Evolutionary conservation across 2,329 filamentous ascomycete genomes (phyloP).

Genomic region (Pseudomassariella vexata): DNA sequence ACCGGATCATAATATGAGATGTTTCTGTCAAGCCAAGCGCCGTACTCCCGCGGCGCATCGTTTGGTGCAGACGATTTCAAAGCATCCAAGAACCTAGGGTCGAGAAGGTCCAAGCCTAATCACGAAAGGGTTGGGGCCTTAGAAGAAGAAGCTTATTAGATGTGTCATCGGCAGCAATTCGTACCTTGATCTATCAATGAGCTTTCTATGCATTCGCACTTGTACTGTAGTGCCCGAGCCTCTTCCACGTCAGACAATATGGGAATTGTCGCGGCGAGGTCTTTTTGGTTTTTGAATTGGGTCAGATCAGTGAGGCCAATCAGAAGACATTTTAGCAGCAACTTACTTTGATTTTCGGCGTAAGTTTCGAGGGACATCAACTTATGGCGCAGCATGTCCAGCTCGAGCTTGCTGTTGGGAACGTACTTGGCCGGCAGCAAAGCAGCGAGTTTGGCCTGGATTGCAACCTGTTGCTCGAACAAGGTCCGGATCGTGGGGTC

Average conservation of each 20-base stretch:
- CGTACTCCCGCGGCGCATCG: constrained; percentile 41
- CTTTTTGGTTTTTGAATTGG: constrained; percentile 19
- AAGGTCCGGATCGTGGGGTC: constrained; percentile 39
- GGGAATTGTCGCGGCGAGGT: constrained; percentile 32
- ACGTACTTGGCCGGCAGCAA: constrained; percentile 42
- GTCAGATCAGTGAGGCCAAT: constrained; percentile 15
- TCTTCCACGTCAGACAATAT: constrained; percentile 49
- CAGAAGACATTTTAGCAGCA: constrained; percentile 8
- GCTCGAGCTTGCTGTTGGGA: constrained; percentile 41
- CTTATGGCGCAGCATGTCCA: constrained; percentile 52
- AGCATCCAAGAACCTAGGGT: constrained; percentile 31
- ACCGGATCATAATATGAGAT: constrained; percentile 42
- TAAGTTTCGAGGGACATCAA: constrained; percentile 42
- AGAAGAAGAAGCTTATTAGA: constrained; percentile 3
- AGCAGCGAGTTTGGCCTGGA: constrained; percentile 43
- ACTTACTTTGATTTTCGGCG: constrained; percentile 44
- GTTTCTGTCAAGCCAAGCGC: constrained; percentile 47
- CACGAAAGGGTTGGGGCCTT: constrained; percentile 6
- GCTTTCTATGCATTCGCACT: constrained; percentile 52
- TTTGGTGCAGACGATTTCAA: constrained; percentile 30
- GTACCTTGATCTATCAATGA: constrained; percentile 44
- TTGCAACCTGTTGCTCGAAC: constrained; percentile 47
- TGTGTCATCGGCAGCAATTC: constrained; percentile 10
- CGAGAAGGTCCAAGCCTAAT: constrained; percentile 37
- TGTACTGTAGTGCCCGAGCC: constrained; percentile 50